phyloP scores from a whole-genome alignment of 2,329 filamentous ascomycete species.

The Claviceps sp. region DNA sequence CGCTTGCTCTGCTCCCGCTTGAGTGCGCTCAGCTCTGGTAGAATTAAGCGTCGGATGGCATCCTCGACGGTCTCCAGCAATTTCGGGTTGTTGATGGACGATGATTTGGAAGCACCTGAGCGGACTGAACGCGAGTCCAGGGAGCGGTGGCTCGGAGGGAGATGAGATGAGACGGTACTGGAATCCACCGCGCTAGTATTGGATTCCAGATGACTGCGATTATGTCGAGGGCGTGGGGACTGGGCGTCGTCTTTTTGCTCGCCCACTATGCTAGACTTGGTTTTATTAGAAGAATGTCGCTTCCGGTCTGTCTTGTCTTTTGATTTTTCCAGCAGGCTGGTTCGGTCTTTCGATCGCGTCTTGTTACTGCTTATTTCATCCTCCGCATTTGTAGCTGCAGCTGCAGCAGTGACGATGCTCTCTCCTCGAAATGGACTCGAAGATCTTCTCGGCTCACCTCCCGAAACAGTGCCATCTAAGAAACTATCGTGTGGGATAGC shows the following conservation, averaged over 20 bases:
- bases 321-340: slow-evolving; percentile 25
- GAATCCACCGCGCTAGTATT: slow-evolving; percentile 39
- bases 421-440: slow-evolving; percentile 29
- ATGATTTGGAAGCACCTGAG: slow-evolving; percentile 47
- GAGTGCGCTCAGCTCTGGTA: slow-evolving; percentile 82
- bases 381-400: slow-evolving; percentile 13
- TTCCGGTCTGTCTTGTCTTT: slow-evolving; percentile 39
- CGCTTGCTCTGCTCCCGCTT: slow-evolving; percentile 81
- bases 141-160: slow-evolving; percentile 41
- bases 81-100: slow-evolving; percentile 85
- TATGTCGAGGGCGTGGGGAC: slow-evolving; percentile 36
- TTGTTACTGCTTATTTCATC: slow-evolving; percentile 32
- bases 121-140: slow-evolving; percentile 40
- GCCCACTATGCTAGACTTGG: slow-evolving; percentile 32
- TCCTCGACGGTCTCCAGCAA: slow-evolving; percentile 86
- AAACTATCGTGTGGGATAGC: slow-evolving; percentile 52
- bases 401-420: slow-evolving; percentile 24
- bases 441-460: slow-evolving; percentile 25
- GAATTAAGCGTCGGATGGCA: slow-evolving; percentile 74
- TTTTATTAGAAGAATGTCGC: slow-evolving; percentile 25
- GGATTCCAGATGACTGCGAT: slow-evolving; percentile 38
- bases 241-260: slow-evolving; percentile 36
- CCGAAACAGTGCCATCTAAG: slow-evolving; percentile 41
- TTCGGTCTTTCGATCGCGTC: slow-evolving; percentile 30
- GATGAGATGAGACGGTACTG: slow-evolving; percentile 39